Base-by-base conservation (phyloP, 441 rosid species). In the Pelargonium myrrhifolium region DNA sequence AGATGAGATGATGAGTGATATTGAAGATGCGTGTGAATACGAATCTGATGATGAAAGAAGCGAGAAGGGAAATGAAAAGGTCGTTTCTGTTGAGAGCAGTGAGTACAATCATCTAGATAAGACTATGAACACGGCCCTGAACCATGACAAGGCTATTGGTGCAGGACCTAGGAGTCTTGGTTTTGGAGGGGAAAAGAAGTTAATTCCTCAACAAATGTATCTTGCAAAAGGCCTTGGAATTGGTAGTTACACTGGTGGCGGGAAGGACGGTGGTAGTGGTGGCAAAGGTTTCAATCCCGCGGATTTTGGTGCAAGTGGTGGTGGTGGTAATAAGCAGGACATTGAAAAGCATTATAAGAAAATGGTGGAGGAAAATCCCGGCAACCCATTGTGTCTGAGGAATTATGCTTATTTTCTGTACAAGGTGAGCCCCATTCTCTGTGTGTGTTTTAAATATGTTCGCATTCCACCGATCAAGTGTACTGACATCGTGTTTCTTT, bases 331-430 rank as follows among this genome's bases (percentile, higher is more conserved):
- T 17, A 64, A 71, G 21, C 67, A 55, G 18, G 81, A 75, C 42
- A 67, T 79, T 3, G 89, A 84, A 65, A 83, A 80, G 77, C 72
- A 78, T 45, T 84, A 79, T 47, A 86, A 73, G 83, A 81, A 66
- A 68, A 81, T 83, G 89, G 71, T 86, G 67, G 72, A 79, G 67
- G 81, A 83, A 65, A 80, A 83, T 75, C 93, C 90, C 4, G 80
- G 80, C 64, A 79, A 81, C 74, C 64, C 90, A 22, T 71, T 87
- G 79, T 71, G 84, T 40, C 47, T 84, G 56, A 67, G 86, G 68
- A 87, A 87, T 70, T 86, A 86, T 78, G 93, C 89, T 47, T 79
- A 78, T n/a, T 87, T 81, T 72, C 63, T 84, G 53, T 73, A 81
- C 56, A 76, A 85, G 85, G 93, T 81, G 49, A 77, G 73, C 22